Conservation (phyloP, 2,329 filamentous ascomycete genomes). For the Pseudocercospora vitis region DNA sequence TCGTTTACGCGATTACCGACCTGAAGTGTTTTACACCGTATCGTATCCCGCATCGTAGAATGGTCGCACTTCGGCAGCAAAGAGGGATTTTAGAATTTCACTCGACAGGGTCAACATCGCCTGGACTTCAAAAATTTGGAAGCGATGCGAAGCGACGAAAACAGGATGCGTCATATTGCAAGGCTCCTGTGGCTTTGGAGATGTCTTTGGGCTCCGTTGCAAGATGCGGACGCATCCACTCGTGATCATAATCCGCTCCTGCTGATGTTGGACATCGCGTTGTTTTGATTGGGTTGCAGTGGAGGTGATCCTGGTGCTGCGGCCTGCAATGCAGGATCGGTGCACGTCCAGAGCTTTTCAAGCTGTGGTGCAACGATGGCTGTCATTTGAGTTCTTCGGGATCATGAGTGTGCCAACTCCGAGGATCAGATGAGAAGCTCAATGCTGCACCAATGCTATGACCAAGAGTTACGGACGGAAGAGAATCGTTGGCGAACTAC, state of each 20-base stretch:
- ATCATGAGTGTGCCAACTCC: neutral
- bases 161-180: slow-evolving; percentile 10
- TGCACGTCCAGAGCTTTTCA: neutral
- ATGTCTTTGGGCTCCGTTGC: neutral
- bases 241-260: neutral
- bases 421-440: neutral
- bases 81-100: too few relatives aligned
- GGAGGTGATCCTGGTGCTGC: neutral
- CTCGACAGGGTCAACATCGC: too few relatives aligned
- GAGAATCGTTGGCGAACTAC: neutral
- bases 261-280: neutral
- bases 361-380: neutral
- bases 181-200: slow-evolving; percentile 1
- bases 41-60: too few relatives aligned
- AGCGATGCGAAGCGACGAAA: slow-evolving; percentile 18
- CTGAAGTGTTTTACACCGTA: too few relatives aligned
- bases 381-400: neutral
- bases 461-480: neutral
- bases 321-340: neutral
- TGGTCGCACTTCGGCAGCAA: too few relatives aligned
- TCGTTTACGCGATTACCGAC: neutral
- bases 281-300: neutral
- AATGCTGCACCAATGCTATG: neutral
- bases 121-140: slow-evolving; percentile 1
- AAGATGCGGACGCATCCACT: neutral